A percentile compares a stretch with the other conserved stretches of the same genome.
Conservation (phyloP, 2,329 filamentous ascomycete species). For the Talaromyces sp. region DNA sequence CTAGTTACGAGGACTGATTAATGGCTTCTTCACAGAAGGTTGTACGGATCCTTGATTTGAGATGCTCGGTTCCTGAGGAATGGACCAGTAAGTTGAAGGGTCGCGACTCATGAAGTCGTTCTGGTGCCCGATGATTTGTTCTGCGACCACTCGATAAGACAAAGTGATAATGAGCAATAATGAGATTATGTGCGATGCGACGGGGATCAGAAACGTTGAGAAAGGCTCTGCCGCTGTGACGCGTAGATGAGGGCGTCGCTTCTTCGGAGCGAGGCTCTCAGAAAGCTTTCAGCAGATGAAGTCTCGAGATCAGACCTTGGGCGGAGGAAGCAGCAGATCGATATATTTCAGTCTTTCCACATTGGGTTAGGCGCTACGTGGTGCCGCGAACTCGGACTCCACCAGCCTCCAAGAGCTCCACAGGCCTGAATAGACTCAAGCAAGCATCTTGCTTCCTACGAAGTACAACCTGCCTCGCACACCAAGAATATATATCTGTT, state of each 20-base stretch:
- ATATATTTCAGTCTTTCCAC: constrained; percentile 10
- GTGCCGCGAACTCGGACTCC: constrained; percentile 5
- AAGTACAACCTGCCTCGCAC: neutral
- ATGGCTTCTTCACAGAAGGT: neutral
- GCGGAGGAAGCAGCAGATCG: neutral
- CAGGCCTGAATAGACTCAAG: neutral
- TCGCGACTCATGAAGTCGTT: neutral
- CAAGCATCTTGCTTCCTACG: too few relatives aligned
- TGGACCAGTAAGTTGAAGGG: neutral
- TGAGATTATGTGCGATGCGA: neutral
- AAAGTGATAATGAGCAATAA: neutral
- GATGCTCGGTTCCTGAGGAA: too few relatives aligned
- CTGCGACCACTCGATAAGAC: neutral
- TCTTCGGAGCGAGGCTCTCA: neutral
- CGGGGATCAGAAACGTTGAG: neutral
- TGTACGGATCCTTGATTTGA: neutral
- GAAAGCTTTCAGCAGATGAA: neutral
- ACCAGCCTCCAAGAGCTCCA: constrained; percentile 1
- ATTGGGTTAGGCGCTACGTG: constrained; percentile 8
- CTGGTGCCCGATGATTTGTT: constrained; percentile 6
- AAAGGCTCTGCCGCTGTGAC: neutral
- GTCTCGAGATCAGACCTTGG: neutral
- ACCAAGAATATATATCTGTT: neutral
- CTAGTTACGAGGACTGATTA: neutral
- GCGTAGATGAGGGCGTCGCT: neutral